Evolutionary conservation across 352 stramenopile genomes (phyloP).

Genomic region (Pythium aristosporum): DNA sequence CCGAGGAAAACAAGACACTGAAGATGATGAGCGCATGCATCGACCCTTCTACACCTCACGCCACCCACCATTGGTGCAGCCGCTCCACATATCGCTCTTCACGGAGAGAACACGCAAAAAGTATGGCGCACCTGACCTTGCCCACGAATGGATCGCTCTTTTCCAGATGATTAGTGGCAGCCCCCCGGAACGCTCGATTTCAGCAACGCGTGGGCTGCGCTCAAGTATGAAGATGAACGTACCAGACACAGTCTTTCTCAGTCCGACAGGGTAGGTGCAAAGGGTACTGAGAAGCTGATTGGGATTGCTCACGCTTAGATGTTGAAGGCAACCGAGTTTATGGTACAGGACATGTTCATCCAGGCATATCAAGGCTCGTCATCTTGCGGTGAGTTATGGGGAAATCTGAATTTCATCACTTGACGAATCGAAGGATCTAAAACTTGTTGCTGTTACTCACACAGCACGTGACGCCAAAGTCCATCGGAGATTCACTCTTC

Average conservation of each 20-base stretch:
- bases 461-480: slow-evolving; percentile 41
- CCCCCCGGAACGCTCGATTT: background rate
- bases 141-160: slow-evolving; percentile 56
- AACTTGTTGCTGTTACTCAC: background rate
- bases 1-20: background rate
- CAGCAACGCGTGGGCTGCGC: background rate
- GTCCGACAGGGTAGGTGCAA: slow-evolving; percentile 42
- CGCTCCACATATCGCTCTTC: slow-evolving; percentile 42
- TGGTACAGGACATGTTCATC: slow-evolving; percentile 60
- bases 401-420: background rate
- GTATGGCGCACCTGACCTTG: slow-evolving; percentile 42
- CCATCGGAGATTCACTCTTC: slow-evolving; percentile 34
- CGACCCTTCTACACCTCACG: slow-evolving; percentile 44
- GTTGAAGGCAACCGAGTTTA: slow-evolving; percentile 46
- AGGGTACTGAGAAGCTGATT: too few species aligned
- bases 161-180: slow-evolving; percentile 46
- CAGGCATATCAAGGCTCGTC: slow-evolving; percentile 38
- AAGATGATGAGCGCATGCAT: background rate
- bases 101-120: slow-evolving; percentile 28
- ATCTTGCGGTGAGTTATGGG: slow-evolving; percentile 32
- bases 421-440: background rate
- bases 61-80: slow-evolving; percentile 55
- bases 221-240: slow-evolving; percentile 50
- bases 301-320: background rate
- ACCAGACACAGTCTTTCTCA: slow-evolving; percentile 60